Base-by-base conservation (phyloP, 306 rosid species). In the Mimosa bimucronata region DNA sequence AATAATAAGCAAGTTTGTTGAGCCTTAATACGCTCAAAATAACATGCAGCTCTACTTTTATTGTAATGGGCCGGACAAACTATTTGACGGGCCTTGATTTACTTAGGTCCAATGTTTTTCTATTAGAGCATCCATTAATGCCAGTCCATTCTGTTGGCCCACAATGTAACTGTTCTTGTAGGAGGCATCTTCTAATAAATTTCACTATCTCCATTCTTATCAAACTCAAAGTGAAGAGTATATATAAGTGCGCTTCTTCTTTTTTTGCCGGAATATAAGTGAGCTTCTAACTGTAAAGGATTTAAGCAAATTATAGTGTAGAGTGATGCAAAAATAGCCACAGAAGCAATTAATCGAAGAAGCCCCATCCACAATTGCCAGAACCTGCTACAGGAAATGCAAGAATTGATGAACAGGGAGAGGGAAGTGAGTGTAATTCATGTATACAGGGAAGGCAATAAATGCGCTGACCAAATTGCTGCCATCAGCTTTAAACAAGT, bases 221-320 rank as follows among this genome's bases (percentile, higher is more conserved):
- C 52, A 53, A 31, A 11, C 15, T 28, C 34, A 69, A 44, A 71
- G 7, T 79, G 28, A 69, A 29, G 13, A 66, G 76, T 76, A 26
- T 19, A 14, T 69, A 53, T n/a, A n/a, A 50, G 65, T 50, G 75
- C 64, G 46, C 14, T n/a, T n/a, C n/a, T n/a, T n/a, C n/a, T n/a
- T n/a, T n/a, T n/a, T n/a, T n/a, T n/a, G n/a, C n/a, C n/a, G n/a
- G n/a, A n/a, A n/a, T n/a, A n/a, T n/a, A n/a, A n/a, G n/a, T n/a
- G n/a, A n/a, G n/a, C n/a, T 18, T 55, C 61, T 41, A 25, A 46
- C 65, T 68, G 76, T 83, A 60, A 79, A 68, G 73, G n/a, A n/a
- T n/a, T n/a, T n/a, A n/a, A n/a, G n/a, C n/a, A n/a, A n/a, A n/a
- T n/a, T n/a, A n/a, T n/a, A n/a, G n/a, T n/a, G n/a, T n/a, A n/a